These are phyloP conservation scores for Lodderomyces theae DNA, from an alignment of 1,139 yeast genomes.

Conservation along the genomic window DNA sequence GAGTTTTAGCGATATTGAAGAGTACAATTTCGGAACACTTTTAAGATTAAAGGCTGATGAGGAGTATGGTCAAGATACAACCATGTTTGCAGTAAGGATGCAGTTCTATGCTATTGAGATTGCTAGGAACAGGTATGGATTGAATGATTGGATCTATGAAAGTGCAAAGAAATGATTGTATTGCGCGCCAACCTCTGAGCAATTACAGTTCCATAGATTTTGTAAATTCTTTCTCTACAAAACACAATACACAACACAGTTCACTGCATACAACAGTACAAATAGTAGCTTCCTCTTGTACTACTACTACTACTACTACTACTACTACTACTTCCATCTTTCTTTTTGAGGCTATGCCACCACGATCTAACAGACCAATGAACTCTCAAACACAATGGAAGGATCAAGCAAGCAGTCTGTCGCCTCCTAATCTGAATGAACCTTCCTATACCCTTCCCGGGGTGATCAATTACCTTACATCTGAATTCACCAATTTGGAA, in stretches of 20 bases:
- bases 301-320: no score
- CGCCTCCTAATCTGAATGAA: conserved; percentile 14
- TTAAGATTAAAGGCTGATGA: conserved; percentile 66
- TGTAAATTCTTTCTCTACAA: no score
- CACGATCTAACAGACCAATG: conserved; percentile 7
- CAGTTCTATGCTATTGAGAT: conserved; percentile 95
- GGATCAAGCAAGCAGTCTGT: conserved; percentile 16
- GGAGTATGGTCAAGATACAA: conserved; percentile 80
- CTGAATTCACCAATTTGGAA: conserved; percentile 59
- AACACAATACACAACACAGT: no score
- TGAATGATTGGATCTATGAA: conserved; percentile 79
- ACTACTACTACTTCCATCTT: not conserved
- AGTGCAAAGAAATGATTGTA: conserved; percentile 7
- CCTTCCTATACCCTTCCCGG: conserved; percentile 55
- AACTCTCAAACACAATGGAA: conserved; percentile 15
- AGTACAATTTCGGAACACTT: conserved; percentile 93
- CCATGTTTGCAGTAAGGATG: conserved; percentile 87
- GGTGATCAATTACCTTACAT: conserved; percentile 59
- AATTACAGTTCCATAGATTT: no score
- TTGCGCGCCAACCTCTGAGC: no score
- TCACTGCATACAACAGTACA: no score
- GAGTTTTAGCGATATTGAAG: conserved; percentile 78
- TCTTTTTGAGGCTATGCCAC: conserved; percentile 6
- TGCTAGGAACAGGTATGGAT: conserved; percentile 84
- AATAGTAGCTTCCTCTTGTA: no score